Percentiles rank a stretch among this genome's conserved stretches.
These are phyloP conservation scores for Trichosanthes truncata DNA, from an alignment of 306 rosid genomes.

Conservation along the genomic window DNA sequence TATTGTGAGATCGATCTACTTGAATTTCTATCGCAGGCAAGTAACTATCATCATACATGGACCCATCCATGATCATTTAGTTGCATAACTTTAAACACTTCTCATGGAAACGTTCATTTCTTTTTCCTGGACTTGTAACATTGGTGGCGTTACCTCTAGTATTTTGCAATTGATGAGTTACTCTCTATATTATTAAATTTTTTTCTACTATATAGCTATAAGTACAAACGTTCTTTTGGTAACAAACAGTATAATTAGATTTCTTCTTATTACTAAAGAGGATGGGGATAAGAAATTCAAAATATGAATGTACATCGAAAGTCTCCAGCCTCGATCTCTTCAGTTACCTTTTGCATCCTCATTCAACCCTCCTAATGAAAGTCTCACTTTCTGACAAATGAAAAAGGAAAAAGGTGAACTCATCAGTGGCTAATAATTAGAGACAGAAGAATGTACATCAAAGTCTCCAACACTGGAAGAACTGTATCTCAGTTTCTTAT, in stretches of 20 bases:
- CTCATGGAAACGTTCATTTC: neutral
- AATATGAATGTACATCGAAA: neutral
- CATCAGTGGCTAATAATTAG: no score
- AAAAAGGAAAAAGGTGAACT: no score
- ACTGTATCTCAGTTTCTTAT: no score
- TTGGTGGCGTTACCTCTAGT: neutral
- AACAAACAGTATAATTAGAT: neutral
- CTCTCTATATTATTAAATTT: neutral
- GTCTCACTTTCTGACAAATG: no score
- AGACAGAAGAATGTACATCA: no score
- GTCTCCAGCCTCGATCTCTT: neutral
- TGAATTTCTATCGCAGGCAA: slow-evolving; percentile 67
- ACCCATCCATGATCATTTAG: neutral
- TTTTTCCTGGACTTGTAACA: neutral
- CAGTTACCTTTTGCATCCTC: no score
- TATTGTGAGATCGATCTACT: slow-evolving; percentile 84
- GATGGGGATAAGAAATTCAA: neutral
- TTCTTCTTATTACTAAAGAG: neutral
- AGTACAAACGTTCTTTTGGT: neutral
- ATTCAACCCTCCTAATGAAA: no score
- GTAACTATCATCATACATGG: slow-evolving; percentile 15
- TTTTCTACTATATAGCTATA: neutral
- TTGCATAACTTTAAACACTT: neutral
- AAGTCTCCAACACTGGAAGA: no score
- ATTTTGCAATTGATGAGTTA: neutral